Base-by-base conservation (phyloP, 441 rosid species). In the Hura crepitans region DNA sequence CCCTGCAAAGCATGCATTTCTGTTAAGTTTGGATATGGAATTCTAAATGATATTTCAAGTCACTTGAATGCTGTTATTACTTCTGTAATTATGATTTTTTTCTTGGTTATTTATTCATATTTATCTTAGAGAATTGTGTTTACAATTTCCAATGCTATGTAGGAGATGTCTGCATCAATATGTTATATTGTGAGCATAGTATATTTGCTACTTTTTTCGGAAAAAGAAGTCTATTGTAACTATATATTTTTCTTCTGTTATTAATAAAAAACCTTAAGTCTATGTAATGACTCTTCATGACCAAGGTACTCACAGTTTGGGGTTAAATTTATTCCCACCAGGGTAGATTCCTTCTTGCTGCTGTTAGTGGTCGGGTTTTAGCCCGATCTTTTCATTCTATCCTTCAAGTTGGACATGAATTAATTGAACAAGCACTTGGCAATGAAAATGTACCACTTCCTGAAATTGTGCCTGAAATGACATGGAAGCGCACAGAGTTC, bases 341-440 rank as follows among this genome's bases (percentile, higher is more conserved):
- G 99, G 99, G 98, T 74, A 89, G 99, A 75, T 89, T 95, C 78
- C 81, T 95, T 80, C 97, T 95, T 46, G 98, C 99, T 81, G 99
- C 98, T 68, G 96, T 84, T 75, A 88, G 96, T 75, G 99, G 99
- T 60, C 92, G 95, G 80, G 93, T 92, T 79, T 83, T 95, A 78
- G 98, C 97, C 28, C 84, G 87, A 61, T 92, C 99, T 35, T 95
- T 90, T 83, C 92, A 91, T 77, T 92, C 98, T 61, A 83, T 94
- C 68, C 89, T 94, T 77, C 91, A 73, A 74, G 83, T 94, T 78
- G 97, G 97, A 45, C 77, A 77, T 73, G 96, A 92, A 68, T 79
- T 92, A 82, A 86, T 92, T 74, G 89, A 89, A 74, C 91, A 92
- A 81, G 91, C 94, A 42, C 84, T 84, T 47, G 90, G 86, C 67